Conservation (phyloP, 2,329 filamentous ascomycete genomes). For the Fusarium compactum region DNA sequence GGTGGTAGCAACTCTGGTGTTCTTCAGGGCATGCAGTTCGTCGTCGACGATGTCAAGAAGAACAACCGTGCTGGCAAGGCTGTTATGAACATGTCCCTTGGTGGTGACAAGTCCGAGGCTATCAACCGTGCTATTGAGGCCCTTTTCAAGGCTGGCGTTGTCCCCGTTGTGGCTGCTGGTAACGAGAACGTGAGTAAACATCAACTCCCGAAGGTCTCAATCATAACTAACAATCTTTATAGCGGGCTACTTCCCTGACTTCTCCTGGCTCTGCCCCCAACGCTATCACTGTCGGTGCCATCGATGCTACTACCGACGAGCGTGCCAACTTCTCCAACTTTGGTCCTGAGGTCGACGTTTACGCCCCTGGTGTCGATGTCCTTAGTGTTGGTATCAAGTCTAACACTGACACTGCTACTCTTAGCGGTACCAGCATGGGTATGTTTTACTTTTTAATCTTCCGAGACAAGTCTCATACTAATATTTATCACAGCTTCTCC, state of each 20-base stretch:
- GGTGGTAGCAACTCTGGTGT: slow-evolving; percentile 57
- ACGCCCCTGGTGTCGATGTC: slow-evolving; percentile 67
- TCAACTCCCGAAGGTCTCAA: too few species aligned
- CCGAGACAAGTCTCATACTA: slow-evolving; percentile 20
- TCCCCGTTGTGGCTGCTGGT: slow-evolving; percentile 70
- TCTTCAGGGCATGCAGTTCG: slow-evolving; percentile 70
- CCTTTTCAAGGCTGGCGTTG: slow-evolving; percentile 63
- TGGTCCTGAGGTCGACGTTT: slow-evolving; percentile 65
- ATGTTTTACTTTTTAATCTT: slow-evolving; percentile 25
- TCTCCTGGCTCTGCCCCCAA: slow-evolving; percentile 67
- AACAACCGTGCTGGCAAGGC: slow-evolving; percentile 62
- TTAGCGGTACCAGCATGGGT: slow-evolving; percentile 71
- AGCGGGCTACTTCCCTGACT: slow-evolving; percentile 61
- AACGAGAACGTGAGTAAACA: slow-evolving; percentile 61
- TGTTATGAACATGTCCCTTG: slow-evolving; percentile 74
- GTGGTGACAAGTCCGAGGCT: slow-evolving; percentile 61
- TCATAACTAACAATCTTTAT: slow-evolving; percentile 19
- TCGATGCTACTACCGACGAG: slow-evolving; percentile 63
- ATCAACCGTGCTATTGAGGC: slow-evolving; percentile 68
- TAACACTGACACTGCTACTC: slow-evolving; percentile 57
- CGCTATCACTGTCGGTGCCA: slow-evolving; percentile 71
- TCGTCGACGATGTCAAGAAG: slow-evolving; percentile 60
- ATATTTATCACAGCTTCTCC: slow-evolving; percentile 62
- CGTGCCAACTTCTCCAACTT: slow-evolving; percentile 71
- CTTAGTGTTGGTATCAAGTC: slow-evolving; percentile 65